Evolutionary conservation across 345 rosid species (phyloP).

Genomic region (Clausena lansium): DNA sequence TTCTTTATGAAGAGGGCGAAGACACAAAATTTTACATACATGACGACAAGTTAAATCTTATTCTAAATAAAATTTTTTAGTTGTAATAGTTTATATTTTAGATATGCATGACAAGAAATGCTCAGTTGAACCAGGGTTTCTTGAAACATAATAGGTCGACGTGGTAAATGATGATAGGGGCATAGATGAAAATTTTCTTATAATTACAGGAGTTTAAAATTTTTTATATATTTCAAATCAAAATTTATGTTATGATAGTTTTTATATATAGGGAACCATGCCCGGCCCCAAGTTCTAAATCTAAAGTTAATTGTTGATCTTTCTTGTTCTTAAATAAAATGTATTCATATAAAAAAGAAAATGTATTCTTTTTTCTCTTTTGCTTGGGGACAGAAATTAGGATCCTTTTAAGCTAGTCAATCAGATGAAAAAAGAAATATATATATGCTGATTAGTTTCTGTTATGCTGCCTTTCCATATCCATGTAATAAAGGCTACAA

Average conservation of each 20-base stretch:
- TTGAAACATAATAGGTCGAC: not conserved
- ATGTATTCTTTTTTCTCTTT: not conserved
- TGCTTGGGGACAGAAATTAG: not conserved
- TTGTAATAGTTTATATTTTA: not conserved
- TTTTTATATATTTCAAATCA: no score
- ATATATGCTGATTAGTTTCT: not conserved
- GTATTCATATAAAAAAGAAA: no score
- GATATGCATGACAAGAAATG: conserved; percentile 12
- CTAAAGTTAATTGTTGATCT: not conserved
- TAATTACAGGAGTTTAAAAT: not conserved
- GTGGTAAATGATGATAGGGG: not conserved
- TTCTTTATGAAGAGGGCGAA: not conserved
- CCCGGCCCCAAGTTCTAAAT: not conserved
- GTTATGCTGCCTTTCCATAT: not conserved
- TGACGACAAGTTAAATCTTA: not conserved
- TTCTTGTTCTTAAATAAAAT: not conserved
- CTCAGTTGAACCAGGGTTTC: not conserved
- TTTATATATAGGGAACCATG: not conserved
- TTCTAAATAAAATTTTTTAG: not conserved
- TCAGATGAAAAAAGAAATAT: not conserved
- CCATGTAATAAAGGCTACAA: not conserved
- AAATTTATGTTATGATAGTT: no score
- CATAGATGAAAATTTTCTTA: not conserved
- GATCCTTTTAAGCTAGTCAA: not conserved
- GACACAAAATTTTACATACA: not conserved